Evolutionary conservation across 2,329 filamentous ascomycete species (phyloP), one percentile per base, ranked within the genome.

Genomic region (Penicillium capsulatum): DNA sequence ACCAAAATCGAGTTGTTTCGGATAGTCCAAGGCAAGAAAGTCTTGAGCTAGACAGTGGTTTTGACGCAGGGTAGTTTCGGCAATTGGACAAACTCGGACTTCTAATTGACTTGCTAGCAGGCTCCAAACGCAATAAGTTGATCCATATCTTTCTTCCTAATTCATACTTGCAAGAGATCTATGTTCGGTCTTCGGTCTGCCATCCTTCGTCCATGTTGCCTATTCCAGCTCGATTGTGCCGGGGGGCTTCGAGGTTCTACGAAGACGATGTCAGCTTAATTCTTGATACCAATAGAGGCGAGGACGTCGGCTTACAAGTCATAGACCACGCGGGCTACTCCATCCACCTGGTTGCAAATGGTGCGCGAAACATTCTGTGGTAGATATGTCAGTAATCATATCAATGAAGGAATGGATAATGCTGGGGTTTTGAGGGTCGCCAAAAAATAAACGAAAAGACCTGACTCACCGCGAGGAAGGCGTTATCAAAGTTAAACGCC

Each of bases 271-370:
- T 45, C 11, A 45, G 42, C 24, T 29, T 11, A 28, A 13, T 9
- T 10, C 9, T 27, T 24, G 15, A 34, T 8, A n/a, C 5, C 9
- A 22, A 30, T 27, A 14, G 19, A 34, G 33, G 14, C 1, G 14
- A 28, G 28, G 26, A 26, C 7, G 24, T 40, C 7, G 3, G 39
- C 48, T 51, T 33, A 47, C 53, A 70, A 60, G 55, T 88, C 82
- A 55, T 87, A 88, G 10, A 79, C 71, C 26, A 90, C 85, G 26
- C 84, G 71, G 51, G 78, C 79, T 13, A 90, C 78, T 4, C 84
- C 84, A 30, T 83, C 72, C 1, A 89, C 83, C 65, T 87, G 80
- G 56, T 88, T 91, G 19, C 27, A 36, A 15, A 38, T 34, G 10
- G 19, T 35, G 17, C 34, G 34, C 7, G 75, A 75, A 20, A 89